Conservation (phyloP, 345 rosid genomes). For the Corchorus capsularis region DNA sequence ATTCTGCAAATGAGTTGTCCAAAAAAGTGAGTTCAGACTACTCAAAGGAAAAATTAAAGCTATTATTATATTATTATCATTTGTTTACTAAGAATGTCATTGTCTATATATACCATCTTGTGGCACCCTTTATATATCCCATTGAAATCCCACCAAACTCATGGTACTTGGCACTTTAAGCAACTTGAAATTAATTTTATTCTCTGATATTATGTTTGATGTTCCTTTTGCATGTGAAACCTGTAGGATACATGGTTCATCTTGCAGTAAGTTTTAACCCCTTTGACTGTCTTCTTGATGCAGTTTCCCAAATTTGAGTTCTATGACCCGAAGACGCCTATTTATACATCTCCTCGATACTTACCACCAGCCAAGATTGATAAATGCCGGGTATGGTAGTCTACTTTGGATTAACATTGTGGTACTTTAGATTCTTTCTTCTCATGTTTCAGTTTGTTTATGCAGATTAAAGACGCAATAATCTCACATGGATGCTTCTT, state of each 20-base stretch:
- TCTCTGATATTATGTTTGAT: background rate
- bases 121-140: background rate
- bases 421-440: conserved; percentile 15
- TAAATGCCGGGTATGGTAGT: conserved; percentile 62
- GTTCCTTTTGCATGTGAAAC: background rate
- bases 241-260: background rate
- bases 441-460: conserved; percentile 17
- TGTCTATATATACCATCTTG: background rate
- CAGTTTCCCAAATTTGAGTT: conserved; percentile 85
- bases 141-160: background rate
- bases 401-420: background rate
- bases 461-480: conserved; percentile 76
- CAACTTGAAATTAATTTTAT: background rate
- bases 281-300: background rate
- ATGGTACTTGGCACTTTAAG: background rate
- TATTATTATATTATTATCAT: background rate
- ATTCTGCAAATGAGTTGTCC: background rate
- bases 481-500: conserved; percentile 98
- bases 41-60: background rate
- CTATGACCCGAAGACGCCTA: conserved; percentile 84
- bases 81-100: background rate
- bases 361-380: conserved; percentile 89
- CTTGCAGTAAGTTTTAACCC: background rate
- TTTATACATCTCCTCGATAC: conserved; percentile 92
- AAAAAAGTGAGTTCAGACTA: background rate